A percentile compares a stretch with the other conserved stretches of the same genome.
phyloP scores from a whole-genome alignment of 331 rosid genomes.

The Saraca asoca region DNA sequence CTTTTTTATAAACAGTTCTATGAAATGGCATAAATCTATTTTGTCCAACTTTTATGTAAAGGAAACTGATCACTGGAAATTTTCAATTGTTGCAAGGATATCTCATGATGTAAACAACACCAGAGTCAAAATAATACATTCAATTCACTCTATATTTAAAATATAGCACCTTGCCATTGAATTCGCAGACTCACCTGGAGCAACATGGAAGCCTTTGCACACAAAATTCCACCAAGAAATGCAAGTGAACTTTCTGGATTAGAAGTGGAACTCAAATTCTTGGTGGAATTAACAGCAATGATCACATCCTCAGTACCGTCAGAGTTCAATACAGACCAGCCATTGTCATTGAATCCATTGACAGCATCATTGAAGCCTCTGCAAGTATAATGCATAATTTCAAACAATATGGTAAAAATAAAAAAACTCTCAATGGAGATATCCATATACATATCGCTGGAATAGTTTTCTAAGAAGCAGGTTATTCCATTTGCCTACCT shows the following conservation, averaged over 20 bases:
- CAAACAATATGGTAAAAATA: background rate
- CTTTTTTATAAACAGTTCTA: too few relatives aligned
- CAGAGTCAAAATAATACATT: too few relatives aligned
- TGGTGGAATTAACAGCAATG: conserved; percentile 59
- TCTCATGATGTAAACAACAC: too few relatives aligned
- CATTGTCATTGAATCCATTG: conserved; percentile 78
- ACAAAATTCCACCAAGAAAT: conserved; percentile 83
- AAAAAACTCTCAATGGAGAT: background rate
- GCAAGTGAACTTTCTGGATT: conserved; percentile 59
- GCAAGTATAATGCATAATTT: background rate
- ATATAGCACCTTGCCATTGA: background rate
- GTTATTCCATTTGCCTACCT: conserved; percentile 45
- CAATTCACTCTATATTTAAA: too few relatives aligned
- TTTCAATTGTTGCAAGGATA: too few relatives aligned
- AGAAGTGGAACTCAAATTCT: conserved; percentile 49
- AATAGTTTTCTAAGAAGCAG: background rate
- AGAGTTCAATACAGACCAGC: conserved; percentile 66
- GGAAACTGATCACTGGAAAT: too few relatives aligned
- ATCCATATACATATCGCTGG: background rate
- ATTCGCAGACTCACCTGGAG: conserved; percentile 72
- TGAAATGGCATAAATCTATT: too few relatives aligned
- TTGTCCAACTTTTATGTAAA: too few relatives aligned
- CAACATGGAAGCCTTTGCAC: conserved; percentile 98
- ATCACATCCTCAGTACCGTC: conserved; percentile 69
- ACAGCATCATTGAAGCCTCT: conserved; percentile 78